phyloP scores from a whole-genome alignment of 805 yeast species.

The Millerozyma miso region DNA sequence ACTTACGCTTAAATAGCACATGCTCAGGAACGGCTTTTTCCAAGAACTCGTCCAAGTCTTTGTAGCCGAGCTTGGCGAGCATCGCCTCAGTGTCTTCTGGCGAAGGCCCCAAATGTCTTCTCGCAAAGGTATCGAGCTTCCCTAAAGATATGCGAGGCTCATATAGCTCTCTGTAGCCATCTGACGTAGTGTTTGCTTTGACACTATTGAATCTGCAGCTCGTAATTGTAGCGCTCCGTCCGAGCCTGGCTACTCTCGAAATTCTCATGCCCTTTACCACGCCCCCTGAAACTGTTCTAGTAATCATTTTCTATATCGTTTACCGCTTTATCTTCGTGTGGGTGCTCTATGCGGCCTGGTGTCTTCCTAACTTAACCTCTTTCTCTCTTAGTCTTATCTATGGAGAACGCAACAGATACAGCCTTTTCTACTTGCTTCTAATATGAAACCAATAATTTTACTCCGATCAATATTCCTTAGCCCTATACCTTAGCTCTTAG shows the following conservation, averaged over 20 bases:
- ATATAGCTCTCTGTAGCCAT: conserved; percentile 45
- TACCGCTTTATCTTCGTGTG: too few relatives aligned
- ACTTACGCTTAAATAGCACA: conserved; percentile 63
- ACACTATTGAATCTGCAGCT: conserved; percentile 12
- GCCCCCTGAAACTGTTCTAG: background rate
- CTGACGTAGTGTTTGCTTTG: conserved; percentile 54
- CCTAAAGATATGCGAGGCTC: conserved; percentile 30
- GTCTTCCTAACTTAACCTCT: background rate
- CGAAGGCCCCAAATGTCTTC: conserved; percentile 88
- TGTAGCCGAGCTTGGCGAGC: conserved; percentile 62
- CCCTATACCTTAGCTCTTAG: too few relatives aligned
- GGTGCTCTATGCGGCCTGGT: too few relatives aligned
- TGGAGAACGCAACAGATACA: background rate
- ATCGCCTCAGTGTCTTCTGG: conserved; percentile 59
- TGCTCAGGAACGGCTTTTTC: conserved; percentile 70
- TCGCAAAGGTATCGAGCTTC: conserved; percentile 73
- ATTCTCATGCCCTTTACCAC: background rate
- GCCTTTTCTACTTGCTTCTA: background rate
- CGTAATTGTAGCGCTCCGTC: background rate
- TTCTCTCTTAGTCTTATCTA: background rate
- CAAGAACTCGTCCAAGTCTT: conserved; percentile 68
- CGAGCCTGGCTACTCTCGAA: background rate
- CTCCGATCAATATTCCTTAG: too few relatives aligned
- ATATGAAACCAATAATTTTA: too few relatives aligned
- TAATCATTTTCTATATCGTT: background rate